phyloP scores from a whole-genome alignment of 345 rosid species.

The Capsella bursapastoris region DNA sequence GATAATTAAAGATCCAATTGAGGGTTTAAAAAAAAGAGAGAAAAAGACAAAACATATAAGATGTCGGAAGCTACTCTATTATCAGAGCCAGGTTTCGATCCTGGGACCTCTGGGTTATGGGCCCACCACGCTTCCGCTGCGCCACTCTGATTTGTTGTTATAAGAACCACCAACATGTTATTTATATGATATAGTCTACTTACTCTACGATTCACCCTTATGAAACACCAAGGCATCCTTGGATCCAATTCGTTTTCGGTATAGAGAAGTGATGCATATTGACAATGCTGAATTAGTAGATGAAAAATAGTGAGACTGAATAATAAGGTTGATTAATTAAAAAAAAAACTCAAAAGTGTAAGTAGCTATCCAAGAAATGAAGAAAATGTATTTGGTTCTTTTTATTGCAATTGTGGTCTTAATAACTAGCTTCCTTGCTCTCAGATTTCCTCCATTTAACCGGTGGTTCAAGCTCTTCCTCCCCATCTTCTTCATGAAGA shows the following conservation, averaged over 20 bases:
- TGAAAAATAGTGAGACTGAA: neutral
- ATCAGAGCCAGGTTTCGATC: conserved; percentile 77
- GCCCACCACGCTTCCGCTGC: conserved; percentile 77
- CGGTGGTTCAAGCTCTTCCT: conserved; percentile 38
- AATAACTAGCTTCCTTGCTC: conserved; percentile 37
- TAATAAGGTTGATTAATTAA: conserved; percentile 7
- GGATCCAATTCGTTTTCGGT: neutral
- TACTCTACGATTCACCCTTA: neutral
- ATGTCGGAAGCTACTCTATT: neutral
- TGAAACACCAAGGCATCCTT: too few relatives aligned
- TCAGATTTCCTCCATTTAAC: conserved; percentile 42
- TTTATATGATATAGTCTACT: too few relatives aligned
- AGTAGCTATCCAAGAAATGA: conserved; percentile 13
- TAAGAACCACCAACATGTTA: too few relatives aligned
- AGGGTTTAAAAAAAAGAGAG: too few relatives aligned
- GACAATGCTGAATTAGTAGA: conserved; percentile 11
- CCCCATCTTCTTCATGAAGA: conserved; percentile 34
- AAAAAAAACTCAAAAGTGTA: conserved; percentile 1
- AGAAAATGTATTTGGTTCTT: neutral
- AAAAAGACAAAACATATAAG: too few relatives aligned
- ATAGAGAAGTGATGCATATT: neutral
- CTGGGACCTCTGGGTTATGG: conserved; percentile 72
- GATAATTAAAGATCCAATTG: too few relatives aligned
- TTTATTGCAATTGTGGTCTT: neutral
- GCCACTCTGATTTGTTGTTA: conserved; percentile 54